Evolutionary conservation across 768 basidiomycete species (phyloP).

Genomic region (Termitomyces sp.): DNA sequence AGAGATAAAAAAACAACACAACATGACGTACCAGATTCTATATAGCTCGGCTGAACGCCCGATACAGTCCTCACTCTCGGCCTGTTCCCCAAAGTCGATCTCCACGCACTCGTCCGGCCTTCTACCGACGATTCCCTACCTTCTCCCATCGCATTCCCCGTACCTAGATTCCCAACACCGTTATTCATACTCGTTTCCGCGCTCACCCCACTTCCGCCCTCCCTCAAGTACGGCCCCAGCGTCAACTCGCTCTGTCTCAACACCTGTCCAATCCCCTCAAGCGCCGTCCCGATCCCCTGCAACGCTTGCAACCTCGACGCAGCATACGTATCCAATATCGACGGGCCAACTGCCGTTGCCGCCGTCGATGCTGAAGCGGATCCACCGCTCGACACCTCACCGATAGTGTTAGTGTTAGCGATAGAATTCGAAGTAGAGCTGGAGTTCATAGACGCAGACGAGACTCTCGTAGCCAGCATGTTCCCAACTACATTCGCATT

Average conservation of each 20-base stretch:
- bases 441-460: too few species aligned
- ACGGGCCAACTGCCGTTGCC: background rate
- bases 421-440: too few species aligned
- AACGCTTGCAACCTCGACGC: conserved; percentile 5
- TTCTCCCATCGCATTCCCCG: background rate
- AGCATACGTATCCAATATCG: conserved; percentile 4
- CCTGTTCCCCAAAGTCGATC: background rate
- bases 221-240: conserved; percentile 6
- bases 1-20: background rate
- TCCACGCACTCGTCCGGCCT: conserved; percentile 5
- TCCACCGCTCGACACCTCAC: background rate
- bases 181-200: too few species aligned
- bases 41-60: background rate
- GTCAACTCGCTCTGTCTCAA: conserved; percentile 11
- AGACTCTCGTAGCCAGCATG: too few species aligned
- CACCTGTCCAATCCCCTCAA: conserved; percentile 10
- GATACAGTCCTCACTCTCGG: background rate
- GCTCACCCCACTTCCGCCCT: background rate
- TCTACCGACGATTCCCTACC: background rate
- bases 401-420: background rate
- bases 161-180: too few species aligned
- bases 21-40: background rate
- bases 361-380: background rate
- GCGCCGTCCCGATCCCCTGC: conserved; percentile 7
- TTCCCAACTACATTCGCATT: too few species aligned